Conservation (phyloP, 805 yeast species). For the Nakazawaea populi region DNA sequence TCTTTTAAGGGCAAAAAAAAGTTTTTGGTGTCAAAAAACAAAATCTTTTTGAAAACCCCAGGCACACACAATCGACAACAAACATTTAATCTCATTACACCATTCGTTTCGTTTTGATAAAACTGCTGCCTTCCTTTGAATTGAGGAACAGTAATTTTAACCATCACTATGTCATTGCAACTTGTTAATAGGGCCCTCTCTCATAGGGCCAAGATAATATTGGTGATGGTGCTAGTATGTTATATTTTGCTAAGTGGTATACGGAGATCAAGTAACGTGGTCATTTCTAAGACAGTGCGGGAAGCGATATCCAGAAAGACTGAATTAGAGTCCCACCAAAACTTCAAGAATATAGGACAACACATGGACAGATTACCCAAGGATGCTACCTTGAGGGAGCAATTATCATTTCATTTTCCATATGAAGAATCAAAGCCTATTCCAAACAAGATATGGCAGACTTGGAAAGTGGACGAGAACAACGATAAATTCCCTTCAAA, state of each 20-base stretch:
- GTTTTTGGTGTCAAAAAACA: no score
- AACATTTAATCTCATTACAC: no score
- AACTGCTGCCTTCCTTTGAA: no score
- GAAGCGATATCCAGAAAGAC: not conserved
- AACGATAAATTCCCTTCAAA: slow-evolving; percentile 51
- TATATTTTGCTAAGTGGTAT: not conserved
- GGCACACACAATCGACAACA: no score
- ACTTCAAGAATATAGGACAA: slow-evolving; percentile 1
- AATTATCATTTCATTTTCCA: slow-evolving; percentile 67
- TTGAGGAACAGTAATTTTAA: no score
- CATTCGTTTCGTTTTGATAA: no score
- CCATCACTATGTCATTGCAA: not conserved
- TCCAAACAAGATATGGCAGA: slow-evolving; percentile 87
- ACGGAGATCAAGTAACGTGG: not conserved
- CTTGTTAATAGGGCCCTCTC: not conserved
- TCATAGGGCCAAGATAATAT: not conserved
- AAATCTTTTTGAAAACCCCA: no score
- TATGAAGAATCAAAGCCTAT: slow-evolving; percentile 59
- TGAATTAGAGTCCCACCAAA: not conserved
- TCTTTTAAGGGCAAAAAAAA: no score
- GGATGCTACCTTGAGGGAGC: slow-evolving; percentile 37
- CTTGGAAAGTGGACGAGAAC: slow-evolving; percentile 73
- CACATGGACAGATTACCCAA: slow-evolving; percentile 10
- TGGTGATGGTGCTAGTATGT: not conserved
- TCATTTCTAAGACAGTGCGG: not conserved